phyloP scores from a whole-genome alignment of 1,284 basidiomycete species.

The Melampsora larici-populina region DNA sequence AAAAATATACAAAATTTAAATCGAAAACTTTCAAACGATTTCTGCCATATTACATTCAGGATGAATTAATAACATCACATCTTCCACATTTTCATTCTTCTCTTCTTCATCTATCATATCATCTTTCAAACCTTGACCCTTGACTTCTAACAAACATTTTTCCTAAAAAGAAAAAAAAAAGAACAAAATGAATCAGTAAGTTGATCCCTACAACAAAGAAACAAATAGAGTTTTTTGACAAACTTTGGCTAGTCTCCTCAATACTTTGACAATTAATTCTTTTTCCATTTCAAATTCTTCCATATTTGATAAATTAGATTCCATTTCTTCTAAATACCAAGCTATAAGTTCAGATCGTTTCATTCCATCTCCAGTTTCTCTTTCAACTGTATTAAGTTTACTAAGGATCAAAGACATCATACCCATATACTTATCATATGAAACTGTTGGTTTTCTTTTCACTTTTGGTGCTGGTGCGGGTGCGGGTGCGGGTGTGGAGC shows the following conservation, averaged over 20 bases:
- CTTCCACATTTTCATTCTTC: slow-evolving; percentile 3
- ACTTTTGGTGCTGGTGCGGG: slow-evolving; percentile 52
- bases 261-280: slow-evolving; percentile 81
- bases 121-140: slow-evolving; percentile 61
- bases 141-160: slow-evolving; percentile 76
- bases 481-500: slow-evolving; percentile 63
- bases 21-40: not conserved
- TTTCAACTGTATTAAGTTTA: slow-evolving; percentile 74
- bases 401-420: slow-evolving; percentile 84
- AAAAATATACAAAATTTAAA: no score
- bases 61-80: slow-evolving; percentile 28
- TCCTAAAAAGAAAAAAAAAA: slow-evolving; percentile 60
- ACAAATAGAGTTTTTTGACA: slow-evolving; percentile 46
- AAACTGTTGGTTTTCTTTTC: slow-evolving; percentile 81
- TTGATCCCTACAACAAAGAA: not conserved
- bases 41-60: slow-evolving; percentile 39
- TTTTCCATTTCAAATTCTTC: slow-evolving; percentile 90
- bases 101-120: slow-evolving; percentile 20
- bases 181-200: no score
- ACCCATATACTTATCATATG: slow-evolving; percentile 88
- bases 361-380: slow-evolving; percentile 70
- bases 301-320: slow-evolving; percentile 74
- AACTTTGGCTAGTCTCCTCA: slow-evolving; percentile 86
- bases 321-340: slow-evolving; percentile 91
- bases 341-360: slow-evolving; percentile 86